Evolutionary conservation across 768 basidiomycete genomes (phyloP), one percentile per base, ranked within the genome.

Genomic region (Phylloporus sp.): DNA sequence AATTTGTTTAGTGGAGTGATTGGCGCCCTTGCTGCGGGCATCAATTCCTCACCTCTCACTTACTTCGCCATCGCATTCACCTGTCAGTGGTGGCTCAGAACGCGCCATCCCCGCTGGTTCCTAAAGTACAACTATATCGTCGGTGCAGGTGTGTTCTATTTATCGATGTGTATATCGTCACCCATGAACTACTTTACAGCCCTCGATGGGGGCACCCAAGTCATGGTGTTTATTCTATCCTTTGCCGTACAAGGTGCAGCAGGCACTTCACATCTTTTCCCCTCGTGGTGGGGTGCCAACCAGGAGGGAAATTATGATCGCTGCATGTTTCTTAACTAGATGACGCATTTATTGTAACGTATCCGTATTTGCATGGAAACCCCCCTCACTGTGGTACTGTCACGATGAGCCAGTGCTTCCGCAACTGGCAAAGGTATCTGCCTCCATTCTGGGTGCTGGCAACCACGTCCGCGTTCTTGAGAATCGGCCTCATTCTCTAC

Each of bases 401-500:
- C 27, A 38, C 24, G 37, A 53, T 53, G 52, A 28, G 10, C 22
- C 37, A 9, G 14, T 21, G 29, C 50, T 42, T 38, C 15, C 28
- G 23, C 27, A 9, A 24, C 42, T 55, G 55, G 59, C 50, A 42
- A 24, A 48, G 38, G 9, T 22, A 13, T 37, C 4, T 50, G 38
- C 54, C 58, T 23, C 74, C 72, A 23, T 86, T 83, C 58, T 66
- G 63, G 52, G 66, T 69, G 56, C 65, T 88, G 35, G 59, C 90
- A n/a, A 23, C 72, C 17, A 54, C 71, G 20, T 80, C 88, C 1
- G 64, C 71, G 18, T n/a, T 75, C 32, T 61, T 94, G 42, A 81
- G 90, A 48, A 62, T 87, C 26, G 72, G 62, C 6, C 78, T 95
- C 35, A 84, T 95, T 47, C 61, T 84, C 4, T 95, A 93, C 64